phyloP scores from a whole-genome alignment of 2,329 filamentous ascomycete genomes.

The Nothopassalora personata region DNA sequence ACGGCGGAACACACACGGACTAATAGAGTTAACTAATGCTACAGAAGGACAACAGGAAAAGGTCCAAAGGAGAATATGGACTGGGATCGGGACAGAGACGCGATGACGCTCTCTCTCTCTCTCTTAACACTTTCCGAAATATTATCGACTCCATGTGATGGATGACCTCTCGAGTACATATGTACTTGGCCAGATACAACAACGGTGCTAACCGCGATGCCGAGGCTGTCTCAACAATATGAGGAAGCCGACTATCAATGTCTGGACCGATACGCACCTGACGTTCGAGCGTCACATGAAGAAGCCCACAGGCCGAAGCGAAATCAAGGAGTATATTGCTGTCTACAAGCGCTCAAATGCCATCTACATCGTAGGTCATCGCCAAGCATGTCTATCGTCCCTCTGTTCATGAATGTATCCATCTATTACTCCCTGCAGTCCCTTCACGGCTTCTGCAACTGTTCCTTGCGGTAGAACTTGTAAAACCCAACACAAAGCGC shows the following conservation, averaged over 20 bases:
- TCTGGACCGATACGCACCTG: too few species aligned
- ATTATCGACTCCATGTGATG: background rate
- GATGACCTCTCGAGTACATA: background rate
- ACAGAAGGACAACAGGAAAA: background rate
- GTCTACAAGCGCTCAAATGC: background rate
- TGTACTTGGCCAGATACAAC: background rate
- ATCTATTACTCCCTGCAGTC: background rate
- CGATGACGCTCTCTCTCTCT: background rate
- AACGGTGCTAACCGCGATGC: background rate
- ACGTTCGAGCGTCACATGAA: background rate
- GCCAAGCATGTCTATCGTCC: background rate
- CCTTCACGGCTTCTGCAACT: conserved; percentile 21
- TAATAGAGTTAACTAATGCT: too few species aligned
- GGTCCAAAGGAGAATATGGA: background rate
- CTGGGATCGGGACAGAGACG: background rate
- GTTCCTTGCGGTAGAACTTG: conserved; percentile 24
- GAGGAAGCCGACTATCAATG: too few species aligned
- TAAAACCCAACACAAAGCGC: conserved; percentile 22
- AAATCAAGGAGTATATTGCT: background rate
- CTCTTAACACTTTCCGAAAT: background rate
- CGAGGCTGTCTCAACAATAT: too few species aligned
- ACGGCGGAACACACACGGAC: background rate
- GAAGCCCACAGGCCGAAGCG: background rate
- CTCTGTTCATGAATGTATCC: background rate
- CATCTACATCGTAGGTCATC: background rate